These are phyloP conservation scores for Escovopsis sp. DNA, from an alignment of 2,329 filamentous ascomycete genomes.

Conservation along the genomic window DNA sequence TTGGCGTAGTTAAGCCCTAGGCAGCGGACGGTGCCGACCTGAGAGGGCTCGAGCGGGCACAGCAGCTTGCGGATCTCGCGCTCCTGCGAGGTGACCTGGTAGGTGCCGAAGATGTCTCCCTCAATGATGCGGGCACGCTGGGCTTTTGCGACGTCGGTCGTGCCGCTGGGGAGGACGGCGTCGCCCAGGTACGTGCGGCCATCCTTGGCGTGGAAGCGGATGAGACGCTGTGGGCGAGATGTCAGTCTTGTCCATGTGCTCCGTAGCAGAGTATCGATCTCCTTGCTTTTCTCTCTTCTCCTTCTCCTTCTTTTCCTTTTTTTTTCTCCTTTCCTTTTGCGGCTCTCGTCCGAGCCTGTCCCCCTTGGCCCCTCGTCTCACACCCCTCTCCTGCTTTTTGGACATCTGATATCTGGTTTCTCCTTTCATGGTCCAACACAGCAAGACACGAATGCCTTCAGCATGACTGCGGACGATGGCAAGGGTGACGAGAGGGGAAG, in stretches of 20 bases:
- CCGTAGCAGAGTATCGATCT: no score
- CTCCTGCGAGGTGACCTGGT: conserved; percentile 47
- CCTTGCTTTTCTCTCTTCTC: no score
- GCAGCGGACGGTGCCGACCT: conserved; percentile 52
- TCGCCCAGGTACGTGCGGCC: conserved; percentile 59
- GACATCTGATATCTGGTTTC: no score
- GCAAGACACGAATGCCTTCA: no score
- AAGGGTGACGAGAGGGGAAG: background rate
- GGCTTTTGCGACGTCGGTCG: conserved; percentile 44
- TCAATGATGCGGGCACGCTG: conserved; percentile 45
- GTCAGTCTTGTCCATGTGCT: no score
- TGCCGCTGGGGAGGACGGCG: conserved; percentile 48
- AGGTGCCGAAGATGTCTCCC: conserved; percentile 50
- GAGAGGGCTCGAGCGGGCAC: conserved; percentile 44
- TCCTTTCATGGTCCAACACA: no score
- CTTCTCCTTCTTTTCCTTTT: no score
- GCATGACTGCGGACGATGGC: no score
- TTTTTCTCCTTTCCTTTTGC: no score
- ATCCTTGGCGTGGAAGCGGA: conserved; percentile 59
- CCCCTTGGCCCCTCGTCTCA: no score
- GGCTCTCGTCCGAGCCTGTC: background rate
- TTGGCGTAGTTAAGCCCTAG: conserved; percentile 58
- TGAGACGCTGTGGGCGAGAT: conserved; percentile 37
- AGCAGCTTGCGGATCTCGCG: conserved; percentile 42
- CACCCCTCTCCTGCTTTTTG: no score